Evolutionary conservation across 352 stramenopile species (phyloP).

Genomic region (Discostella stelligera): DNA sequence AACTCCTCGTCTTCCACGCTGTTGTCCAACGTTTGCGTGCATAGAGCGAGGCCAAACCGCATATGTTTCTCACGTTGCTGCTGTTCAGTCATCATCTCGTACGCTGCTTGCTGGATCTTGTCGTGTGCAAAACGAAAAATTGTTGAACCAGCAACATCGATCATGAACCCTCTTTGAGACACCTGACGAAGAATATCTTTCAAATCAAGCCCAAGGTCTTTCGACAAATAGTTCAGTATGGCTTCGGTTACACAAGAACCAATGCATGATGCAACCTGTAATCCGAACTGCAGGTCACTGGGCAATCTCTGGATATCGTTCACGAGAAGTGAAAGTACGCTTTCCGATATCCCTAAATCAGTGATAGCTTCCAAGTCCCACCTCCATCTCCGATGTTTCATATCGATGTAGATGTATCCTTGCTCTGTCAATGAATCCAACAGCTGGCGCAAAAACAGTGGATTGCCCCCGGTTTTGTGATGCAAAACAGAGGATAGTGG

Average conservation of each 20-base stretch:
- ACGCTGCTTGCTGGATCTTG: conserved; percentile 48
- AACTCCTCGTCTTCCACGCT: conserved; percentile 17
- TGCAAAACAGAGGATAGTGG: conserved; percentile 30
- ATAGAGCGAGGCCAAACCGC: conserved; percentile 31
- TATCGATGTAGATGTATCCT: conserved; percentile 23
- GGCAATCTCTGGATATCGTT: conserved; percentile 35
- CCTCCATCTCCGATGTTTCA: conserved; percentile 18
- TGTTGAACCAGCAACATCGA: neutral
- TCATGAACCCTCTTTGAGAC: conserved; percentile 23
- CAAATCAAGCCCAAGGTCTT: conserved; percentile 22
- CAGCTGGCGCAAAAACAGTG: conserved; percentile 28
- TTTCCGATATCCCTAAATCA: conserved; percentile 33
- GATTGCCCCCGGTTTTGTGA: conserved; percentile 37
- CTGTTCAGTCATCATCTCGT: conserved; percentile 25
- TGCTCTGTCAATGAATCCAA: conserved; percentile 18
- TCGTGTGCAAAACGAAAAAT: conserved; percentile 40
- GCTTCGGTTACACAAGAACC: conserved; percentile 24
- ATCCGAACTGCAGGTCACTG: conserved; percentile 21
- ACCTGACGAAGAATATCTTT: conserved; percentile 16
- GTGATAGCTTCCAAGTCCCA: conserved; percentile 35
- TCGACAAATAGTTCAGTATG: conserved; percentile 34
- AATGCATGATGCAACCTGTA: conserved; percentile 39
- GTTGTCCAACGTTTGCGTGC: conserved; percentile 12
- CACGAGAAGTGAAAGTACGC: conserved; percentile 34
- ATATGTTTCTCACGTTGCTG: conserved; percentile 27